Percentiles rank a stretch among this genome's conserved stretches.
phyloP scores from a whole-genome alignment of 2,329 filamentous ascomycete genomes.

The Dothiorella sarmentorum region DNA sequence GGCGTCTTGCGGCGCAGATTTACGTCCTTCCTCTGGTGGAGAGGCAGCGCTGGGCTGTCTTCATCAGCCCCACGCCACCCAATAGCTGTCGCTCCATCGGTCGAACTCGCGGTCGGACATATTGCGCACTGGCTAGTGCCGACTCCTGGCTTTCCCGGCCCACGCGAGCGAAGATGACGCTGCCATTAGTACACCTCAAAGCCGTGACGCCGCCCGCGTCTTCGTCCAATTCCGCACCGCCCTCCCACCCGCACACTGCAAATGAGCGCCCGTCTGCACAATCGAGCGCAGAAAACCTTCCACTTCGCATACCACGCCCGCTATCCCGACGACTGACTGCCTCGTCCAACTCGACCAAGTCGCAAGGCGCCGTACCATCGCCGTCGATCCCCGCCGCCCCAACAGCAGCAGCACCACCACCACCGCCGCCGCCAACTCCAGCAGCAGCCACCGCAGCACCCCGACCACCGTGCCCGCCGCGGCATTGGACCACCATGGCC shows the following conservation, averaged over 20 bases:
- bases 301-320: slow-evolving; percentile 21
- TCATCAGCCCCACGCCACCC: neutral
- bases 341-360: slow-evolving; percentile 35
- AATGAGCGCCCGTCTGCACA: slow-evolving; percentile 13
- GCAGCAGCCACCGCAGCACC: slow-evolving; percentile 20
- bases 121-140: slow-evolving; percentile 8
- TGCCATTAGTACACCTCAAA: slow-evolving; percentile 12
- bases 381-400: slow-evolving; percentile 31
- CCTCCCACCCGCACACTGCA: slow-evolving; percentile 13
- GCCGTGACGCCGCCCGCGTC: slow-evolving; percentile 13
- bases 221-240: slow-evolving; percentile 5
- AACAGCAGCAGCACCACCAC: too few species aligned
- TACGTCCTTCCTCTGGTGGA: slow-evolving; percentile 3
- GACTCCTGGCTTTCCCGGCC: slow-evolving; percentile 1
- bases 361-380: slow-evolving; percentile 44
- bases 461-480: slow-evolving; percentile 11
- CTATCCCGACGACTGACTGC: slow-evolving; percentile 25
- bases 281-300: slow-evolving; percentile 14
- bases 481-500: slow-evolving; percentile 24
- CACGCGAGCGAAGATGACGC: slow-evolving; percentile 13
- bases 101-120: slow-evolving; percentile 10
- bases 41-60: slow-evolving; percentile 7
- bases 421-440: neutral
- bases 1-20: neutral
- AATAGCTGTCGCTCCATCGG: slow-evolving; percentile 1